Evolutionary conservation across 2,329 filamentous ascomycete genomes (phyloP), one percentile per base, ranked within the genome.

Genomic region (Xylariaceae sp.): DNA sequence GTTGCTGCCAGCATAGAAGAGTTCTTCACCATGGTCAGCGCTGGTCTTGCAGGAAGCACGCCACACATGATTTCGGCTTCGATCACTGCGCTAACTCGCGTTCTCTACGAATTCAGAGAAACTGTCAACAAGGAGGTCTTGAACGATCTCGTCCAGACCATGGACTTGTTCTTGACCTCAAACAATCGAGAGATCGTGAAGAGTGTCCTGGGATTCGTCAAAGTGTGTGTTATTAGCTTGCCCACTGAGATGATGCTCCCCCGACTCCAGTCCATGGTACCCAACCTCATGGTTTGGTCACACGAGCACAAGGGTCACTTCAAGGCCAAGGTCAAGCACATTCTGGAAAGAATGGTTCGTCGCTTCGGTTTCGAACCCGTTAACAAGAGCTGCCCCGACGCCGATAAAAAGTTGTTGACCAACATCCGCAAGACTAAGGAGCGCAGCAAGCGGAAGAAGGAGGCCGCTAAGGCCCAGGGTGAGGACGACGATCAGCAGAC

Each of bases 281-380:
- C 92, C 2, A 96, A 96, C 74, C 80, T 97, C 17, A 90, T 97
- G 80, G 86, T 92, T 48, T 99, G 94, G 93, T 92, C 89, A 72
- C 91, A 97, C 74, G 94, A 99, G 75, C 95, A 99, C 80, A 97
- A 97, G 78, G 92, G 92, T 10, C 92, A 96, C 72, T 94, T 99
- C 78, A 91, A 93, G 70, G 88, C 90, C 53, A 99, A 97, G 79
- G 92, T 99, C 67, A 97, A 97, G 84, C 92, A 97, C 71, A 97
- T 99, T 64, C 78, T 99, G 13, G 94, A 99, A 77, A 86, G 94
- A 55, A 91, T 97, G 82, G 88, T 97, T 18, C 86, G 93, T 52
- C 86, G 93, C 58, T 97, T 97, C 71, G 92, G 94, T 52, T 88
- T 89, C 51, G 88, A 93, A 1, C 75, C 85, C 35, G 84, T 99